phyloP scores from a whole-genome alignment of 148 eudicot species.

The Vaccinium darrowii region DNA sequence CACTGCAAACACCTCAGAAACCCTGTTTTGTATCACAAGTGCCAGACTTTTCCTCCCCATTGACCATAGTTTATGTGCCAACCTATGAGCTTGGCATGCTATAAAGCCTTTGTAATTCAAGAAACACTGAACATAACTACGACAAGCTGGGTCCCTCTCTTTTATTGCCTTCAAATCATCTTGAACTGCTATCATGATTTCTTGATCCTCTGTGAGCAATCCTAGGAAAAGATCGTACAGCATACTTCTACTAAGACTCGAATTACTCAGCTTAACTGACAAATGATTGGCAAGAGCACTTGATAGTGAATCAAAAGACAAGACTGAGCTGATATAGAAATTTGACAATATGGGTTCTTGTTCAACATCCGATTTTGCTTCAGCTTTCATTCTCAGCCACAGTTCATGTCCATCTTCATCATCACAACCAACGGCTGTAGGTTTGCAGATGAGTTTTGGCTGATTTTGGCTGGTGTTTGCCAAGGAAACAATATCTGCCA shows the following conservation, averaged over 20 bases:
- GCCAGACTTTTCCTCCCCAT: slow-evolving; percentile 57
- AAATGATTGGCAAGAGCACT: slow-evolving; percentile 59
- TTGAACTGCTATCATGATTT: slow-evolving; percentile 37
- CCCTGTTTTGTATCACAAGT: slow-evolving; percentile 56
- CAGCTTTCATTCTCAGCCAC: slow-evolving; percentile 54
- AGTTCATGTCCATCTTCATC: slow-evolving; percentile 26
- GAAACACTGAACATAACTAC: slow-evolving; percentile 69
- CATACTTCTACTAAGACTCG: slow-evolving; percentile 32
- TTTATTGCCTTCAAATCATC: slow-evolving; percentile 60
- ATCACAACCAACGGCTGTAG: background rate
- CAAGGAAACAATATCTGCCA: too few relatives aligned
- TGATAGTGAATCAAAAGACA: slow-evolving; percentile 49
- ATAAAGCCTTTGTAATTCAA: slow-evolving; percentile 72
- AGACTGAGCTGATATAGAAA: slow-evolving; percentile 48
- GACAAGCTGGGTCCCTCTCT: slow-evolving; percentile 81
- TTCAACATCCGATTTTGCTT: slow-evolving; percentile 48
- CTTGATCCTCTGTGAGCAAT: slow-evolving; percentile 36
- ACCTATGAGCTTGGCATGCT: slow-evolving; percentile 66
- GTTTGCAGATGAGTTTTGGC: slow-evolving; percentile 20
- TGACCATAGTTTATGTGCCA: slow-evolving; percentile 62
- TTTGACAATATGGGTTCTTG: slow-evolving; percentile 65
- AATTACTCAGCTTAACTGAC: slow-evolving; percentile 43
- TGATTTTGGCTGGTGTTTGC: slow-evolving; percentile 22
- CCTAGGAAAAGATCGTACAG: slow-evolving; percentile 51
- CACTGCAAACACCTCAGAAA: slow-evolving; percentile 69